A percentile compares a stretch with the other conserved stretches of the same genome.
Conservation (phyloP, 2,329 filamentous ascomycete species). For the Epichloe gansuensis region DNA sequence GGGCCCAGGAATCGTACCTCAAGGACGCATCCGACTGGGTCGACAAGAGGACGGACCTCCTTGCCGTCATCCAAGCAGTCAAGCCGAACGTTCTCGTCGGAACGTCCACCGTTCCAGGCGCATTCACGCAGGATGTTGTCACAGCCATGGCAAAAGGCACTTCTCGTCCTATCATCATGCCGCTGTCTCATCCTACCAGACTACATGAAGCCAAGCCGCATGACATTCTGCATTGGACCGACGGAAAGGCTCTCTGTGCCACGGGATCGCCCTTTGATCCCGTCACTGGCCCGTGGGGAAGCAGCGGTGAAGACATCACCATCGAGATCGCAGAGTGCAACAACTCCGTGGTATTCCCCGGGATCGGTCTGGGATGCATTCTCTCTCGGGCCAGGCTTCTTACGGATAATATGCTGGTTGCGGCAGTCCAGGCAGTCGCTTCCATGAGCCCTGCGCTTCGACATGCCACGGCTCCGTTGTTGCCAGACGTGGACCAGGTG, state of each 20-base stretch:
- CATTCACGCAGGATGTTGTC: constrained; percentile 65
- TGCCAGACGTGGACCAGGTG: constrained; percentile 66
- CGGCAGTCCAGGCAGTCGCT: constrained; percentile 62
- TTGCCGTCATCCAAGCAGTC: constrained; percentile 54
- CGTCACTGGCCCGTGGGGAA: constrained; percentile 47
- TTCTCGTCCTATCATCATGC: constrained; percentile 63
- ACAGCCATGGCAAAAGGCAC: constrained; percentile 63
- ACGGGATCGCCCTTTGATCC: constrained; percentile 75
- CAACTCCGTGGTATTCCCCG: constrained; percentile 75
- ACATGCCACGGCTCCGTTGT: constrained; percentile 49
- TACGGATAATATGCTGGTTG: constrained; percentile 69
- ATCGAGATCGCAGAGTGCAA: constrained; percentile 66
- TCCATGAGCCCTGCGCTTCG: constrained; percentile 55
- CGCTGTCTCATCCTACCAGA: constrained; percentile 72
- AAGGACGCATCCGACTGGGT: constrained; percentile 52
- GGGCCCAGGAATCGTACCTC: constrained; percentile 55
- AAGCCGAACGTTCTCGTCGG: constrained; percentile 75
- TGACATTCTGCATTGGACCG: constrained; percentile 67
- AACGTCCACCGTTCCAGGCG: constrained; percentile 63
- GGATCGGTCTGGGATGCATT: constrained; percentile 69
- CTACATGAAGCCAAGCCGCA: constrained; percentile 71
- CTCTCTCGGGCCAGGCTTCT: constrained; percentile 54
- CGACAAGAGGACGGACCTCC: constrained; percentile 42
- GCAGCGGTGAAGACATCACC: constrained; percentile 28
- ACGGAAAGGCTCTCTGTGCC: constrained; percentile 64